A percentile compares a stretch with the other conserved stretches of the same genome.
phyloP scores from a whole-genome alignment of 2,329 filamentous ascomycete species.

The Emmonsia crescens region DNA sequence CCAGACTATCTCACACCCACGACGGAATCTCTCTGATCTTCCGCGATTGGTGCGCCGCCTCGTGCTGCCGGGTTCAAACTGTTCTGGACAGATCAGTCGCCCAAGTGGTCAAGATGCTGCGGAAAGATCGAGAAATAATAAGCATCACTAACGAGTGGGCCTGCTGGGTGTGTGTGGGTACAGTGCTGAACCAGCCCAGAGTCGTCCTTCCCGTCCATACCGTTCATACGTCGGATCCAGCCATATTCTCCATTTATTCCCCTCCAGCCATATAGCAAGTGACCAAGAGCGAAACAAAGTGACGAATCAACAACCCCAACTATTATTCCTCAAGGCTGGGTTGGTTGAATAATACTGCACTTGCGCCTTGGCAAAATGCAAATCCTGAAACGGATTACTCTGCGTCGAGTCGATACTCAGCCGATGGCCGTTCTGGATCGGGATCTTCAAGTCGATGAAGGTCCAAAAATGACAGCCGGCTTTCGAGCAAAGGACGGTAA shows the following conservation, averaged over 20 bases:
- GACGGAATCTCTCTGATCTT: slow-evolving; percentile 12
- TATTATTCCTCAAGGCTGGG: background rate
- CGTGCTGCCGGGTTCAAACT: slow-evolving; percentile 7
- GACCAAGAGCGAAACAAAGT: background rate
- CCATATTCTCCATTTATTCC: background rate
- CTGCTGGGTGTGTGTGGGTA: background rate
- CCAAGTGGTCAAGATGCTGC: background rate
- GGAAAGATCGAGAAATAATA: slow-evolving; percentile 1
- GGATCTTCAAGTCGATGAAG: background rate
- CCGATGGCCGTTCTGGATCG: slow-evolving; percentile 1
- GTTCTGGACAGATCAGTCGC: background rate
- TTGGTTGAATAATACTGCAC: background rate
- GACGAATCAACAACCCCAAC: background rate
- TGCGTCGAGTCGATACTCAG: background rate
- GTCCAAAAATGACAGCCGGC: background rate
- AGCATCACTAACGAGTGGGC: background rate
- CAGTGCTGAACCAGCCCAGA: background rate
- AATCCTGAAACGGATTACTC: background rate
- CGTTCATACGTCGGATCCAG: too few relatives aligned
- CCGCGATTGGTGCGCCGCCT: slow-evolving; percentile 14
- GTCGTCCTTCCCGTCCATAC: background rate
- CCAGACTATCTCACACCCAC: background rate
- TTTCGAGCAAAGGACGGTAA: background rate
- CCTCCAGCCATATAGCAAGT: background rate
- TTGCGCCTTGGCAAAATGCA: background rate